Conservation (phyloP, 2,329 filamentous ascomycete species). For the Verticillium alfalfae region DNA sequence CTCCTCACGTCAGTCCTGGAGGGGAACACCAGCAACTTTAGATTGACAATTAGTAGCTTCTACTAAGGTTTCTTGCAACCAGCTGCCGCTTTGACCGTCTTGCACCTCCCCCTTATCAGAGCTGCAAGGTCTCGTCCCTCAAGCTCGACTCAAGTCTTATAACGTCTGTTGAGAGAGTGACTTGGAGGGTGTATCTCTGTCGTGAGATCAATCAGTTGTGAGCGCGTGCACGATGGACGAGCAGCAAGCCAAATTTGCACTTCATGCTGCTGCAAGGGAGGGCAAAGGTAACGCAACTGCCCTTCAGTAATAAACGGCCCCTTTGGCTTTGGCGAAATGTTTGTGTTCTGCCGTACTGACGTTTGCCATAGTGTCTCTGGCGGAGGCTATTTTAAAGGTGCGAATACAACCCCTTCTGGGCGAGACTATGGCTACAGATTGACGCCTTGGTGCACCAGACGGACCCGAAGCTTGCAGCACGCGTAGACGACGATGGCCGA, state of each 20-base stretch:
- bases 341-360: neutral
- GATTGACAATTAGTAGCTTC: no score
- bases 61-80: no score
- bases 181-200: no score
- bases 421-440: neutral
- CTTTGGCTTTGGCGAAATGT: neutral
- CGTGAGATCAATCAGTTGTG: no score
- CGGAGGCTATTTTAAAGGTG: constrained; percentile 54
- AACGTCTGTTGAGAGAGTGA: no score
- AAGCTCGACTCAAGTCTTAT: no score
- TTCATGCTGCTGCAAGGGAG: constrained; percentile 83
- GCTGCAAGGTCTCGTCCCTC: no score
- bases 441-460: constrained; percentile 39
- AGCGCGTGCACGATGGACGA: constrained; percentile 15
- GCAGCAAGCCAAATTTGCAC: constrained; percentile 61
- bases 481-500: constrained; percentile 79
- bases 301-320: neutral
- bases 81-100: no score
- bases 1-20: no score
- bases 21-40: no score
- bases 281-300: constrained; percentile 62
- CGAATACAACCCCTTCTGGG: constrained; percentile 6
- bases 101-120: no score
- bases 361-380: constrained; percentile 50
- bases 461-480: constrained; percentile 69